Base-by-base conservation (phyloP, 2,329 filamentous ascomycete species). In the Tolypocladium ophioglossoides region DNA sequence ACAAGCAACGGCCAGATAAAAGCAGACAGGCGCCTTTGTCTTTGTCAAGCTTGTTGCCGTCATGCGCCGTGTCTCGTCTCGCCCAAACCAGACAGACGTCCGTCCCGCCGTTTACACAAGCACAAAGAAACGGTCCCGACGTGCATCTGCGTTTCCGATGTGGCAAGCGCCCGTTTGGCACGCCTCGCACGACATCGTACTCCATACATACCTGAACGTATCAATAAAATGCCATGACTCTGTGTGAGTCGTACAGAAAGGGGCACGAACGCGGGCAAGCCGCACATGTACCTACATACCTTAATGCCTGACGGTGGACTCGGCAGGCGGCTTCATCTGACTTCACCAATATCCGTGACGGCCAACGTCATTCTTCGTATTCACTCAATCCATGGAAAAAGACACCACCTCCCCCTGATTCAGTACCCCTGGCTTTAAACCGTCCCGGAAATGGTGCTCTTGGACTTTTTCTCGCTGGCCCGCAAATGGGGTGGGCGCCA, bases 281-380 rank as follows among this genome's bases (percentile, higher is more conserved):
- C 44, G 27, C 44, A 32, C 11, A 14, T 30, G 24, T 9, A 18
- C 41, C 6, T 30, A 24, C n/a, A n/a, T n/a, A n/a, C n/a, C n/a
- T n/a, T n/a, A n/a, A n/a, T n/a, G n/a, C n/a, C n/a, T n/a, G n/a
- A n/a, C 12, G 12, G 7, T 14, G 14, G 41, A 14, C 41, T 24
- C 40, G 11, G 40, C 7, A 14, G 12, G 40, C 12, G 40, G 16
- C 40, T 46, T 9, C 40, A 16, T 24, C 40, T 27, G 40, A 6
- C 22, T 46, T 27, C 24, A 46, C 30, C 41, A n/a, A 30, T 18
- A 24, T 46, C 16, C 24, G 44, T 16, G 44, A 30, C 44, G 27
- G 27, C 12, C 44, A 20, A 47, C 44, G 44, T 54, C 52, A 54
- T 51, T 44, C 47, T 54, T 54, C 52, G 52, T 54, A 54, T 54